Base-by-base conservation (phyloP, 2,329 filamentous ascomycete species). In the Neofusicoccum parvum region DNA sequence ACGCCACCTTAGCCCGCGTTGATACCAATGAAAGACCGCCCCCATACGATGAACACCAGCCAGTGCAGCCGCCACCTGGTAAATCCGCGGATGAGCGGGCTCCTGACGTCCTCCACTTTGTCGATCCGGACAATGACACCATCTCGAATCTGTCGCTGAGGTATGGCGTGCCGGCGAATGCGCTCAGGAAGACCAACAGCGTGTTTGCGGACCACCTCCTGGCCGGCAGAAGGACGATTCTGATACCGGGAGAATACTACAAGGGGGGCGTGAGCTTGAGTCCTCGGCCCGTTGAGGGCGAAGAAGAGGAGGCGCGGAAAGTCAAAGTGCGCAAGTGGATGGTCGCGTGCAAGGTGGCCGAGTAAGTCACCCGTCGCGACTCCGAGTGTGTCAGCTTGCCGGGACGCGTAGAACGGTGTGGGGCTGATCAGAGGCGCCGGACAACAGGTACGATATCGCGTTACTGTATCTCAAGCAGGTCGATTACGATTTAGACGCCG, bases 271-370 rank as follows among this genome's bases (percentile, higher is more conserved):
- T 89, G 5, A 90, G 87, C 70, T 79, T 93, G 27, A 91, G 88
- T 51, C 90, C 91, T 1, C 81, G 85, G 34, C 91, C 91, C 0
- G 71, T 91, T n/a, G 90, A 91, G 63, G 87, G 89, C 54, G 90
- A 92, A 73, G 89, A 90, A 51, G 91, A 92, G 72, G 89, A 91
- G 77, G 80, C 85, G 58, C 84, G 88, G 68, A 94, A 92, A 78
- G 83, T 80, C 17, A 89, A 88, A 73, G 83, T 94, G 39, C 83
- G 92, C 48, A 86, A 90, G 67, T 94, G 90, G 82, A 94, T 94
- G 91, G 87, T 92, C 2, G 83, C 84, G 10, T 65, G 89, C 78
- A 94, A 94, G 74, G 89, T 92, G 34, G 81, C 86, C 27, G 90
- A 94, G 81, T 94, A 88, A 79, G 45, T 54, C 27, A 45, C 50